Evolutionary conservation across 1,139 yeast species (phyloP).

Genomic region (Blastobotrys indianensis): DNA sequence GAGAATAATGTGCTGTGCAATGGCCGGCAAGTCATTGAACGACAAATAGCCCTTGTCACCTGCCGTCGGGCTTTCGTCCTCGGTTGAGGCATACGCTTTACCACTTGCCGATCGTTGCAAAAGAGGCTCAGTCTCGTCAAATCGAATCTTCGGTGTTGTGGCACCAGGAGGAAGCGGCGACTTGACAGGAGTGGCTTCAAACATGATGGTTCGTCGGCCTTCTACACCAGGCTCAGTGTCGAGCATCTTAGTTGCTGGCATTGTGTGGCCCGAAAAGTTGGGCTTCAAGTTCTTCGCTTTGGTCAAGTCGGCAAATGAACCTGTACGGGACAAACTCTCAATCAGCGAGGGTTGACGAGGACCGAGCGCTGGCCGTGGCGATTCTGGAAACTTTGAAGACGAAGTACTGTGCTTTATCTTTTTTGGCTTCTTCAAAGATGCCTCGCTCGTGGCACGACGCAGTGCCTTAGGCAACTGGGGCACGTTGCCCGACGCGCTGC

Average conservation of each 20-base stretch:
- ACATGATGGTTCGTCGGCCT: slow-evolving; percentile 45
- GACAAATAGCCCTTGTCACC: slow-evolving; percentile 34
- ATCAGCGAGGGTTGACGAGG: slow-evolving; percentile 16
- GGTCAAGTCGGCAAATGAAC: slow-evolving; percentile 13
- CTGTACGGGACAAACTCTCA: slow-evolving; percentile 17
- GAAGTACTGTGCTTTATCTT: neutral
- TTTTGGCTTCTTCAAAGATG: neutral
- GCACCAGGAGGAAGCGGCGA: neutral
- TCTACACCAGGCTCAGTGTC: slow-evolving; percentile 63
- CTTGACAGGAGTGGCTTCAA: slow-evolving; percentile 29
- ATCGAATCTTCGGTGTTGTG: neutral
- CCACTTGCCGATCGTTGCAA: slow-evolving; percentile 1
- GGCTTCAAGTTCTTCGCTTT: slow-evolving; percentile 38
- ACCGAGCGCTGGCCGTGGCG: slow-evolving; percentile 10
- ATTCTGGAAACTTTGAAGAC: neutral
- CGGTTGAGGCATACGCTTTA: neutral
- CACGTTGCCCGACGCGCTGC: neutral
- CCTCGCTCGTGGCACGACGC: neutral
- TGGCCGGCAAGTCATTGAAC: slow-evolving; percentile 82
- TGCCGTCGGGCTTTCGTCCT: slow-evolving; percentile 12
- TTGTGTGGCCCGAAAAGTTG: slow-evolving; percentile 69
- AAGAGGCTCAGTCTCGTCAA: slow-evolving; percentile 15
- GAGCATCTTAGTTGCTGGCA: slow-evolving; percentile 68
- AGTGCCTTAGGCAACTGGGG: neutral
- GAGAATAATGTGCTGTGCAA: slow-evolving; percentile 81